phyloP scores from a whole-genome alignment of 1,139 yeast species.

The Geotrichum candidum region DNA sequence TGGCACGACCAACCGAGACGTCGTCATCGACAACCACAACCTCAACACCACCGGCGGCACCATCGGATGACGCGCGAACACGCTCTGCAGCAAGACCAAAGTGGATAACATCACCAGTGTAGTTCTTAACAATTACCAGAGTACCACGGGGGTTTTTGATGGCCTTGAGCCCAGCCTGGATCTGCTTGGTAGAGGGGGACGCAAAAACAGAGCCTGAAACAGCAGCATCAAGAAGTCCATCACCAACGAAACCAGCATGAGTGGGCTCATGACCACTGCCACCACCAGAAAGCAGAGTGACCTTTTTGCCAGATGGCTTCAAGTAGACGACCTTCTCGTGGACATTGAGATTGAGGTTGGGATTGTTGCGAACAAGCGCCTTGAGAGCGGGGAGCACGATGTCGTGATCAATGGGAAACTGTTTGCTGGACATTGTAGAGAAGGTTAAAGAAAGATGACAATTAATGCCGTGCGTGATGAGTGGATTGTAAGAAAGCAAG shows the following conservation, averaged over 20 bases:
- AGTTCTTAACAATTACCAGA: conserved; percentile 74
- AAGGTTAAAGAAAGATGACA: neutral
- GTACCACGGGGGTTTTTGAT: conserved; percentile 56
- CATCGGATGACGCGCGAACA: conserved; percentile 47
- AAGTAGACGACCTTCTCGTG: conserved; percentile 61
- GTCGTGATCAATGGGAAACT: conserved; percentile 42
- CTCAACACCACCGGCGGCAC: conserved; percentile 43
- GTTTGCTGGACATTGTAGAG: conserved; percentile 23
- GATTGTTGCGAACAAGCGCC: conserved; percentile 67
- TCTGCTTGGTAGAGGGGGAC: conserved; percentile 86
- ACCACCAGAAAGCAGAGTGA: conserved; percentile 80
- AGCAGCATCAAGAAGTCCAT: conserved; percentile 75
- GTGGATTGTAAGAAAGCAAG: neutral
- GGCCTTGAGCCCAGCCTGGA: conserved; percentile 63
- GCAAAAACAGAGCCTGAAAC: conserved; percentile 88
- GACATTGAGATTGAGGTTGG: conserved; percentile 55
- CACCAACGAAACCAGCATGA: conserved; percentile 86
- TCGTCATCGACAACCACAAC: conserved; percentile 81
- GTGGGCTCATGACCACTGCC: conserved; percentile 96
- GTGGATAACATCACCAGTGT: conserved; percentile 89
- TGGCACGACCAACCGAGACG: conserved; percentile 82
- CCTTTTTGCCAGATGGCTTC: conserved; percentile 37
- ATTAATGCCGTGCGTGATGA: neutral
- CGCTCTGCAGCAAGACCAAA: conserved; percentile 88
- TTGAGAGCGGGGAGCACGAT: conserved; percentile 58